Conservation (phyloP, 768 basidiomycete genomes). For the Mycena epipterygia region DNA sequence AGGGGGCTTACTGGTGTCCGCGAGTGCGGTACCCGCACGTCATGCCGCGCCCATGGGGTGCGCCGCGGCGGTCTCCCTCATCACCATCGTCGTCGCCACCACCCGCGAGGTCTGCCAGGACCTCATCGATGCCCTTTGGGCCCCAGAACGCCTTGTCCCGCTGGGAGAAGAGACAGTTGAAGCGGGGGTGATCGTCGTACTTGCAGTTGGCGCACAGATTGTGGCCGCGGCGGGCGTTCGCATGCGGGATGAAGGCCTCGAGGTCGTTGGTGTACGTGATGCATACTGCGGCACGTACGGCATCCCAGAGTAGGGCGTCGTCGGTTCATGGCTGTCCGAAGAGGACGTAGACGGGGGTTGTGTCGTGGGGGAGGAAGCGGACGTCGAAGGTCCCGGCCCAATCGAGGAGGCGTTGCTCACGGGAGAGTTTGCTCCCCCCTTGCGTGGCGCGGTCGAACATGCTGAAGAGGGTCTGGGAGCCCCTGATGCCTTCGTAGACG, state of each 20-base stretch:
- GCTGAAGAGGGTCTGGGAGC: too few relatives aligned
- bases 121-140: neutral
- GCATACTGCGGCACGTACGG: neutral
- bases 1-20: neutral
- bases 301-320: slow-evolving; percentile 6
- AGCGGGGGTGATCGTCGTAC: slow-evolving; percentile 13
- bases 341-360: slow-evolving; percentile 11
- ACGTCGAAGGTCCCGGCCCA: neutral
- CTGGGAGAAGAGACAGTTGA: slow-evolving; percentile 7
- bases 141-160: slow-evolving; percentile 14
- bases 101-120: neutral
- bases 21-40: neutral
- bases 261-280: slow-evolving; percentile 7
- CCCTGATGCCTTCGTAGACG: neutral
- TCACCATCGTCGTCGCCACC: neutral
- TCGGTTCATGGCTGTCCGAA: neutral
- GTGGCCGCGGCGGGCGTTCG: neutral
- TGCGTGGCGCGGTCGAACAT: slow-evolving; percentile 12
- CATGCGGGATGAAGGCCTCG: slow-evolving; percentile 7
- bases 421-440: neutral
- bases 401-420: neutral
- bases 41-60: neutral
- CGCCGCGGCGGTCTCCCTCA: neutral
- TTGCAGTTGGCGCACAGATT: slow-evolving; percentile 18
- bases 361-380: neutral